These are phyloP conservation scores for Metschnikowia baotianmanensis DNA, from an alignment of 805 yeast genomes.

Conservation along the genomic window DNA sequence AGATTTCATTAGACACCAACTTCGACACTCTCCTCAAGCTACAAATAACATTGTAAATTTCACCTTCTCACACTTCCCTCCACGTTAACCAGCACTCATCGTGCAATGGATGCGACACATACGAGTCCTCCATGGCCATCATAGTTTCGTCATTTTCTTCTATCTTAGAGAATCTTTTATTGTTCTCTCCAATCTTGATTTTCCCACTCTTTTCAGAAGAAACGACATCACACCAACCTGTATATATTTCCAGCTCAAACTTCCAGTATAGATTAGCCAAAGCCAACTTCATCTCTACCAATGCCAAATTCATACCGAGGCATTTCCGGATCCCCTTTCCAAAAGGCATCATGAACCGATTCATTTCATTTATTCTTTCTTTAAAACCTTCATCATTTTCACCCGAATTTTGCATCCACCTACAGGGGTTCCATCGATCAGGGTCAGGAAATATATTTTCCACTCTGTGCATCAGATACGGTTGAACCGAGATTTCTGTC, in stretches of 20 bases:
- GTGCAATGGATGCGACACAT: constrained; percentile 49
- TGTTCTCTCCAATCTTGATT: constrained; percentile 16
- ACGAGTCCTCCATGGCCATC: constrained; percentile 49
- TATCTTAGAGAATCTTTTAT: constrained; percentile 4
- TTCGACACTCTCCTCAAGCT: too few relatives aligned
- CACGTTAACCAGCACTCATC: constrained; percentile 54
- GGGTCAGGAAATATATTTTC: constrained; percentile 50
- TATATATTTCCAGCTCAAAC: constrained; percentile 30
- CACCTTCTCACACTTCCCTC: constrained; percentile 11
- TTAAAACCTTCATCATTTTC: constrained; percentile 33
- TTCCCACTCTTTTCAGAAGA: constrained; percentile 11
- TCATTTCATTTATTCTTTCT: constrained; percentile 43
- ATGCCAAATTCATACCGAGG: constrained; percentile 65
- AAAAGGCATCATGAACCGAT: constrained; percentile 59
- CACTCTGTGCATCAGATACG: constrained; percentile 61
- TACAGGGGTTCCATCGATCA: constrained; percentile 50
- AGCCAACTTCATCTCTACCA: constrained; percentile 60
- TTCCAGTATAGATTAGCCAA: constrained; percentile 53
- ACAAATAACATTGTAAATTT: not conserved
- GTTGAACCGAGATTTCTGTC: constrained; percentile 60
- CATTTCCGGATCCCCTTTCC: constrained; percentile 77
- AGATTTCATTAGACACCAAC: too few relatives aligned
- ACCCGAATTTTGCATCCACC: constrained; percentile 51
- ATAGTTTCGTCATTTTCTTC: constrained; percentile 41
- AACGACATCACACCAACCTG: constrained; percentile 42